Evolutionary conservation across 352 stramenopile species (phyloP), one percentile per base, ranked within the genome.

Genomic region (Globisporangium alternatum): DNA sequence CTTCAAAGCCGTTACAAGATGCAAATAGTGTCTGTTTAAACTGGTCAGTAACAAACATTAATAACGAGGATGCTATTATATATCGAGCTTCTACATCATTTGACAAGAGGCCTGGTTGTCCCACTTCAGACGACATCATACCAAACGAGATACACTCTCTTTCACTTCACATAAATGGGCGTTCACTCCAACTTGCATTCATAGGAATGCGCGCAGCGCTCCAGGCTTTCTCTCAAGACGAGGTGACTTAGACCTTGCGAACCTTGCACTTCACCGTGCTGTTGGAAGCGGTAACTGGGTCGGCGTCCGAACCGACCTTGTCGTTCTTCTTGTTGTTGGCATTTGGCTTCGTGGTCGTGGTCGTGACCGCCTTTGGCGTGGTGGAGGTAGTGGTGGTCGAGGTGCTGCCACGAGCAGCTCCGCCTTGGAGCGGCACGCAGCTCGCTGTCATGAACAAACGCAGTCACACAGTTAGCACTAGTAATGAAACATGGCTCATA

Each of bases 281-380:
- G 4, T 88, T 86, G 61, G 83, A 90, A 49, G 45, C 45, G 8
- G 19, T 28, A 5, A 28, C 8, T 2, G n/a, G n/a, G 0, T 52
- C 45, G 21, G n/a, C 45, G 10, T 52, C 45, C 1, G 7, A 4
- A 3, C n/a, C n/a, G 45, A 52, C 45, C 21, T 52, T 39, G 8
- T 39, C 25, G 51, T 39, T 56, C 1, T 56, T 56, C 15, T 21
- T 45, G 39, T 45, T 45, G 39, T 43, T 28, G 43, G 6, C 19
- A 2, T 49, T 49, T 22, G 45, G n/a, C 19, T 52, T 52, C 15
- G 45, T n/a, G 0, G 45, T 28, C 45, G 21, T 30, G 45, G n/a
- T 52, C 1, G 19, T 28, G 21, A n/a, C 9, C 19, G n/a, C 45
- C 19, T 52, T 52, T 25, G 45, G 45, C 3, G 21, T 28, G 7